Conservation (phyloP, 2,329 filamentous ascomycete genomes). For the Septoria petroselini region DNA sequence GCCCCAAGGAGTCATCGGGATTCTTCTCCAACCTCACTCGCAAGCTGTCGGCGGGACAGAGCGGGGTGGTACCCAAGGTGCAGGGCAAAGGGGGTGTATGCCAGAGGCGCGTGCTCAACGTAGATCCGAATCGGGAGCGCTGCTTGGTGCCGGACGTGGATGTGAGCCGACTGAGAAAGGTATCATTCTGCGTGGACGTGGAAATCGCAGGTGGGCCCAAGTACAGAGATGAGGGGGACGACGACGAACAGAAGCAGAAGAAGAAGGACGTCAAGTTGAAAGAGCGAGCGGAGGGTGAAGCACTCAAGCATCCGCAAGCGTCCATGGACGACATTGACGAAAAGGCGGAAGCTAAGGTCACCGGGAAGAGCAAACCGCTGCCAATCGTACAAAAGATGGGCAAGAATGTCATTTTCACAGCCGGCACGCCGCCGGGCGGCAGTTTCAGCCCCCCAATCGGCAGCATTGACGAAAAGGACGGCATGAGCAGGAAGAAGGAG, state of each 20-base stretch:
- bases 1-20: slow-evolving; percentile 64
- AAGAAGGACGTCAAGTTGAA: slow-evolving; percentile 60
- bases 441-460: slow-evolving; percentile 24
- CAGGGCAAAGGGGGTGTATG: slow-evolving; percentile 67
- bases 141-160: slow-evolving; percentile 77
- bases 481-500: slow-evolving; percentile 70
- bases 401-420: slow-evolving; percentile 4
- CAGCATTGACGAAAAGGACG: slow-evolving; percentile 26
- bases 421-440: slow-evolving; percentile 12
- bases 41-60: slow-evolving; percentile 65
- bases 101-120: slow-evolving; percentile 76
- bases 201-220: slow-evolving; percentile 88
- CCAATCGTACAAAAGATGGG: slow-evolving; percentile 11
- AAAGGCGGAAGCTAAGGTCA: slow-evolving; percentile 37
- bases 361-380: slow-evolving; percentile 35
- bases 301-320: slow-evolving; percentile 64
- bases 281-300: slow-evolving; percentile 71
- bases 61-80: slow-evolving; percentile 48
- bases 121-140: slow-evolving; percentile 74
- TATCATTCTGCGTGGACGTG: slow-evolving; percentile 95
- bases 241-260: slow-evolving; percentile 49
- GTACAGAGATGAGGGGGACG: slow-evolving; percentile 62
- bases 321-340: slow-evolving; percentile 57
- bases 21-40: slow-evolving; percentile 80
- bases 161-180: slow-evolving; percentile 74